A percentile compares a stretch with the other conserved stretches of the same genome.
Conservation (phyloP, 2,329 filamentous ascomycete species). For the Fusarium dimerum region DNA sequence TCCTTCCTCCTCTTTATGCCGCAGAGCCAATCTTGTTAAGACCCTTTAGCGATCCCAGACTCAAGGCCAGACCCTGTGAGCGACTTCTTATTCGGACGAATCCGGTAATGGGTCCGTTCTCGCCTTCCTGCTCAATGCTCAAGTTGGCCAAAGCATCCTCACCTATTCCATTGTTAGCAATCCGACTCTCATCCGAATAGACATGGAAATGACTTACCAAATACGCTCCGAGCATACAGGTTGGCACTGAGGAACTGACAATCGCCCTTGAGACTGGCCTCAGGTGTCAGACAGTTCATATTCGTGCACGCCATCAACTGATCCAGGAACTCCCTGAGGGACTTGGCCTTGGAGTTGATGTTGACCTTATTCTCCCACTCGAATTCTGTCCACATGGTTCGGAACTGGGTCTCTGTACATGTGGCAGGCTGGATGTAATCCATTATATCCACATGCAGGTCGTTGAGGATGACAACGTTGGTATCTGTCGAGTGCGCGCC, state of each 20-base stretch:
- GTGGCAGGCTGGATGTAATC: conserved; percentile 98
- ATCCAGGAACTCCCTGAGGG: conserved; percentile 85
- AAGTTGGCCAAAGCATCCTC: conserved; percentile 97
- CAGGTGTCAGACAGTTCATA: conserved; percentile 96
- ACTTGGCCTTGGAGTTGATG: conserved; percentile 96
- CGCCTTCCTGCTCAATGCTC: conserved; percentile 96
- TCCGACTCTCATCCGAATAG: no score
- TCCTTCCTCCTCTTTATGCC: conserved; percentile 16
- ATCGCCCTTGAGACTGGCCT: conserved; percentile 94
- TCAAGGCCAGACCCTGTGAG: conserved; percentile 91
- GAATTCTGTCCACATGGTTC: conserved; percentile 99
- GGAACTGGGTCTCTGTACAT: conserved; percentile 97
- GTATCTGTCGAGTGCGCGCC: conserved; percentile 89
- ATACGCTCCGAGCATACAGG: conserved; percentile 93
- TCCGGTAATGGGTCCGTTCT: conserved; percentile 91
- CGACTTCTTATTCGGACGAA: conserved; percentile 98
- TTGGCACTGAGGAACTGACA: conserved; percentile 98
- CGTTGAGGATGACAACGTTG: conserved; percentile 96
- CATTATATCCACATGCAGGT: conserved; percentile 99
- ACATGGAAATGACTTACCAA: conserved; percentile 68
- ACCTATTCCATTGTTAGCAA: conserved; percentile 55
- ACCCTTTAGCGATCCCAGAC: conserved; percentile 91
- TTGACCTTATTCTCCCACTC: conserved; percentile 99
- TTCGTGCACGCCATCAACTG: conserved; percentile 97
- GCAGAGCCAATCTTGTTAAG: conserved; percentile 73